phyloP scores from a whole-genome alignment of 2,329 filamentous ascomycete genomes.

The Botrytis squamosa region DNA sequence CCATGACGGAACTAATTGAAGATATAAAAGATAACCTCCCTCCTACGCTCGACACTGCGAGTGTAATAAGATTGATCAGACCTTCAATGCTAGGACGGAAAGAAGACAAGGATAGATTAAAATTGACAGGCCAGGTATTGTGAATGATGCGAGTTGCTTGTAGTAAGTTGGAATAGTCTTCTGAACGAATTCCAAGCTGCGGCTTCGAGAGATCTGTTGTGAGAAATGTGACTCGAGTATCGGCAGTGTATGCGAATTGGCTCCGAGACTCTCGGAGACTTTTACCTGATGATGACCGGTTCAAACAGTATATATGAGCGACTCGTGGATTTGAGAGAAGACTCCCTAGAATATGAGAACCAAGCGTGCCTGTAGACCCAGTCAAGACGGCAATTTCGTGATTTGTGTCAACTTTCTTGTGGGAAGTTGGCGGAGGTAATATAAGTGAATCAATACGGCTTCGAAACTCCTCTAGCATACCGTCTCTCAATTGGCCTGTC shows the following conservation, averaged over 20 bases:
- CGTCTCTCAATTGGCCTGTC: neutral
- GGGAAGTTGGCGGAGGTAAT: neutral
- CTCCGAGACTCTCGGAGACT: too few relatives aligned
- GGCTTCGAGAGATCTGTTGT: neutral
- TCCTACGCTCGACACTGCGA: conserved; percentile 16
- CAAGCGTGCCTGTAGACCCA: neutral
- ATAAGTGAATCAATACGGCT: neutral
- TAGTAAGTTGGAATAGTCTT: conserved; percentile 41
- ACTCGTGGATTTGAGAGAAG: neutral
- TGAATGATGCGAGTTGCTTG: conserved; percentile 24
- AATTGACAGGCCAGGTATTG: conserved; percentile 1
- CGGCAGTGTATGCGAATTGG: neutral
- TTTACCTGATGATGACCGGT: neutral
- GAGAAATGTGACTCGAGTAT: neutral
- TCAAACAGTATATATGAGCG: conserved; percentile 9
- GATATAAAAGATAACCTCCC: conserved; percentile 35
- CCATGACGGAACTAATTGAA: conserved; percentile 32
- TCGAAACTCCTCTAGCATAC: neutral
- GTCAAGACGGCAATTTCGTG: neutral
- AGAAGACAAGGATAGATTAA: conserved; percentile 33
- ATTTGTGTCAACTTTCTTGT: neutral
- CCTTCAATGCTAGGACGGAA: conserved; percentile 42
- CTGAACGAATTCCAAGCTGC: neutral
- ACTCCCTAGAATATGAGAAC: neutral
- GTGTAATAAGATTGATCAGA: conserved; percentile 42